Conservation (phyloP, 495 filamentous ascomycete species). For the Xylaria bambusicola region DNA sequence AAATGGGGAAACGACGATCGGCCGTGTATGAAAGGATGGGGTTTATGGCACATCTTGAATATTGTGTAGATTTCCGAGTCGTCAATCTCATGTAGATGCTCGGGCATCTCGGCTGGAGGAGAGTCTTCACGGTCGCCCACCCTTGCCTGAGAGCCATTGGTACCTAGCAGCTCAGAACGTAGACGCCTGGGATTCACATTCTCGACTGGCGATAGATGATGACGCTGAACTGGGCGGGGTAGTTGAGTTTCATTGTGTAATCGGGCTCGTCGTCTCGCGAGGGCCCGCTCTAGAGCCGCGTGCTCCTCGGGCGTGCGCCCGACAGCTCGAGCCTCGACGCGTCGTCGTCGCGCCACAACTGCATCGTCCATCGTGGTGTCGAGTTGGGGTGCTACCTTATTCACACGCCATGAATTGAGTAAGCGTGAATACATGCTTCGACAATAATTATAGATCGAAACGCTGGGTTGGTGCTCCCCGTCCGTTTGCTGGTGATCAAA, state of each 20-base stretch:
- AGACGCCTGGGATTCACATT: neutral
- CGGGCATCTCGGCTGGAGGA: neutral
- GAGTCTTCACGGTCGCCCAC: neutral
- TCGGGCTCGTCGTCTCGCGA: conserved; percentile 4
- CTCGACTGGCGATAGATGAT: neutral
- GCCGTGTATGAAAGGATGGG: too few relatives aligned
- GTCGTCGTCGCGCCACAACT: neutral
- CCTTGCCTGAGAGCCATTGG: neutral
- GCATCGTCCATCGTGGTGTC: neutral
- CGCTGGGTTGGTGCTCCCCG: too few relatives aligned
- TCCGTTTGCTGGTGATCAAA: too few relatives aligned
- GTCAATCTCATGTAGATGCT: neutral
- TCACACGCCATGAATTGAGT: conserved; percentile 13
- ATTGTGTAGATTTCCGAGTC: neutral
- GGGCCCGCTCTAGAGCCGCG: conserved; percentile 4
- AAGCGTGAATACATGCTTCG: too few relatives aligned
- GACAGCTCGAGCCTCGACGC: conserved; percentile 3
- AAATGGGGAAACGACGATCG: neutral
- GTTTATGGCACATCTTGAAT: neutral
- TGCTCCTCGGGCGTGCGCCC: conserved; percentile 6
- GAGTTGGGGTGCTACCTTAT: neutral
- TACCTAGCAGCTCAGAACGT: neutral
- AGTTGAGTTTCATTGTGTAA: neutral
- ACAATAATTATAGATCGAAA: too few relatives aligned
- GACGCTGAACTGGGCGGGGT: neutral